Conservation (phyloP, 345 rosid genomes). For the Heritiera littoralis region DNA sequence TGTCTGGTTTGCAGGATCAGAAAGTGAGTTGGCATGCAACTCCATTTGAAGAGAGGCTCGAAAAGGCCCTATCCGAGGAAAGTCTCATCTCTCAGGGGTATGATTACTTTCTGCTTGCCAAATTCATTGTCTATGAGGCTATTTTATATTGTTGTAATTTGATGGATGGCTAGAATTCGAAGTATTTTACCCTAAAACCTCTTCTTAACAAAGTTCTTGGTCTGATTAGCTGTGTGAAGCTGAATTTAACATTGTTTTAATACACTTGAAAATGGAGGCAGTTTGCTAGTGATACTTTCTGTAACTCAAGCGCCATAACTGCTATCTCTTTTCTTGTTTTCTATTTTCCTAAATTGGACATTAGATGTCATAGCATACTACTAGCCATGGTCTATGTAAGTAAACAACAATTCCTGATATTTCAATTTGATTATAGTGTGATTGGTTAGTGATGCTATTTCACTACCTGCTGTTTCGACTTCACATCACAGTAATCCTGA, state of each 20-base stretch:
- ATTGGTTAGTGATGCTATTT: neutral
- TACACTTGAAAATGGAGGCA: too few species aligned
- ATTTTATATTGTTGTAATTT: neutral
- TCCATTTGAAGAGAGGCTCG: conserved; percentile 94
- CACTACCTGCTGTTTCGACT: neutral
- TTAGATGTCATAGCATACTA: too few species aligned
- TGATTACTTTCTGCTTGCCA: too few species aligned
- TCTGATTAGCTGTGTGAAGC: too few species aligned
- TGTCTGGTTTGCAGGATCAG: conserved; percentile 67
- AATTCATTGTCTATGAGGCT: too few species aligned
- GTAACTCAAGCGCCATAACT: neutral
- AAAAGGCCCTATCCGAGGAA: conserved; percentile 87
- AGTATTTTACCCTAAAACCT: too few species aligned
- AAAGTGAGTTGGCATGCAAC: conserved; percentile 99
- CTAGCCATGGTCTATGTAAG: neutral
- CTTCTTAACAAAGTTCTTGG: too few species aligned
- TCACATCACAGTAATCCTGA: neutral
- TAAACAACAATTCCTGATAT: neutral
- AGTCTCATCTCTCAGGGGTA: conserved; percentile 56
- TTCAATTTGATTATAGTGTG: neutral
- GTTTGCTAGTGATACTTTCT: neutral
- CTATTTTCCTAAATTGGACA: too few species aligned
- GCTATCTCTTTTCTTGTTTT: too few species aligned
- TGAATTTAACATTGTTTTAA: too few species aligned
- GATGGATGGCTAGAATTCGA: too few species aligned